Evolutionary conservation across 352 stramenopile species (phyloP).

Genomic region (Elongisporangium prolatum): DNA sequence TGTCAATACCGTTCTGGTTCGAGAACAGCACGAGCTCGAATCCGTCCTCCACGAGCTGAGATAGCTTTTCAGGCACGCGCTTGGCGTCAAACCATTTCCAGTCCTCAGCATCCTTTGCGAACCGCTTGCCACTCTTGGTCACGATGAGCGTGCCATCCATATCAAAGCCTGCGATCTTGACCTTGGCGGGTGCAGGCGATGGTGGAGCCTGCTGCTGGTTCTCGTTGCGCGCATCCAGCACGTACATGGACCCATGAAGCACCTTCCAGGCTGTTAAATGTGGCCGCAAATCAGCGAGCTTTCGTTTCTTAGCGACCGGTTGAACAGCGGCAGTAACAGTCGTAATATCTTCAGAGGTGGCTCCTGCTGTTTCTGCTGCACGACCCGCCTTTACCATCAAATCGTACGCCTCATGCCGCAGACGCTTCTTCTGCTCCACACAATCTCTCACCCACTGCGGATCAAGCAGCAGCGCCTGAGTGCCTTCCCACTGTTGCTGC

Average conservation of each 20-base stretch:
- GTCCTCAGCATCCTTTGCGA: slow-evolving; percentile 56
- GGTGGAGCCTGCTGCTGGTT: neutral
- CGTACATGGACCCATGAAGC: slow-evolving; percentile 32
- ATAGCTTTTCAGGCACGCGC: slow-evolving; percentile 44
- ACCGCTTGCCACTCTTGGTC: slow-evolving; percentile 83
- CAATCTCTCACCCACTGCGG: slow-evolving; percentile 40
- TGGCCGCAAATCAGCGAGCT: slow-evolving; percentile 12
- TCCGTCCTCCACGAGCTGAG: slow-evolving; percentile 32
- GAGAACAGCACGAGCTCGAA: slow-evolving; percentile 72
- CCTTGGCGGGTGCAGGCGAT: slow-evolving; percentile 1
- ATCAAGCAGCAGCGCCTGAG: slow-evolving; percentile 16
- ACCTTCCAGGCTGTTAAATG: slow-evolving; percentile 40
- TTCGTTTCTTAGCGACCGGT: neutral
- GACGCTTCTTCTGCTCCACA: slow-evolving; percentile 26
- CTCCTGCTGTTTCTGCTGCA: neutral
- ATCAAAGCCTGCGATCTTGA: slow-evolving; percentile 79
- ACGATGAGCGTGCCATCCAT: slow-evolving; percentile 79
- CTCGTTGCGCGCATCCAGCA: slow-evolving; percentile 35
- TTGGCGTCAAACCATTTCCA: slow-evolving; percentile 77
- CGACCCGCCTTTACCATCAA: slow-evolving; percentile 1
- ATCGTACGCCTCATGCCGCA: slow-evolving; percentile 19
- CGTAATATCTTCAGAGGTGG: slow-evolving; percentile 3
- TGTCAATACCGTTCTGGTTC: slow-evolving; percentile 82
- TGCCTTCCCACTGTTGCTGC: neutral
- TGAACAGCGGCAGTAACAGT: neutral